These are phyloP conservation scores for Nakaseomyces uthaithaninus DNA, from an alignment of 1,139 yeast species.

Conservation along the genomic window DNA sequence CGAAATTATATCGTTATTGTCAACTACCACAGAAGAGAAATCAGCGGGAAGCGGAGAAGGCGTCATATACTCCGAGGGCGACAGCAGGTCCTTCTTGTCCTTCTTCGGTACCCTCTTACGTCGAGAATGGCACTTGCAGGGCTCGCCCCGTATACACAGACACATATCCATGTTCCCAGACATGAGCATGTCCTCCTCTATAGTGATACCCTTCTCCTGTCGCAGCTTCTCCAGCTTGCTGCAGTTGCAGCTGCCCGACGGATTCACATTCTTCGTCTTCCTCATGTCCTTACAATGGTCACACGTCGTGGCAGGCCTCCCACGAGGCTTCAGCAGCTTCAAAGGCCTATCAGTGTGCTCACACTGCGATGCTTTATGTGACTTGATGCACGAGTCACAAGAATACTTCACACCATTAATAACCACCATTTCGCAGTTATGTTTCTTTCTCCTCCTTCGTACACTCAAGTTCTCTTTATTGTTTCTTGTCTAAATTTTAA, in stretches of 20 bases:
- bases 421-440: slow-evolving; percentile 52
- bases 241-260: slow-evolving; percentile 59
- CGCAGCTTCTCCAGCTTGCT: slow-evolving; percentile 38
- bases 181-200: slow-evolving; percentile 4
- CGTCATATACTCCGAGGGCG: not conserved
- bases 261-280: slow-evolving; percentile 58
- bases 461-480: too few species aligned
- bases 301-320: slow-evolving; percentile 90
- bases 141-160: slow-evolving; percentile 10
- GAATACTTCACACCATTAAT: slow-evolving; percentile 91
- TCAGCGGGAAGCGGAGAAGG: not conserved
- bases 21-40: not conserved
- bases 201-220: slow-evolving; percentile 27
- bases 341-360: slow-evolving; percentile 82
- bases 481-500: too few species aligned
- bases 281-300: slow-evolving; percentile 78
- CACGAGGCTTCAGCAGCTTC: slow-evolving; percentile 88
- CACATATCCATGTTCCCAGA: slow-evolving; percentile 26
- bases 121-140: slow-evolving; percentile 8
- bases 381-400: slow-evolving; percentile 89
- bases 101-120: slow-evolving; percentile 5
- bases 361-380: slow-evolving; percentile 89
- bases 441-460: not conserved
- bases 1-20: not conserved
- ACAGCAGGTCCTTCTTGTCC: not conserved